Evolutionary conservation across 257 asterid genomes (phyloP), one percentile per base, ranked within the genome.

Genomic region (Salvia miltiorrhiza): DNA sequence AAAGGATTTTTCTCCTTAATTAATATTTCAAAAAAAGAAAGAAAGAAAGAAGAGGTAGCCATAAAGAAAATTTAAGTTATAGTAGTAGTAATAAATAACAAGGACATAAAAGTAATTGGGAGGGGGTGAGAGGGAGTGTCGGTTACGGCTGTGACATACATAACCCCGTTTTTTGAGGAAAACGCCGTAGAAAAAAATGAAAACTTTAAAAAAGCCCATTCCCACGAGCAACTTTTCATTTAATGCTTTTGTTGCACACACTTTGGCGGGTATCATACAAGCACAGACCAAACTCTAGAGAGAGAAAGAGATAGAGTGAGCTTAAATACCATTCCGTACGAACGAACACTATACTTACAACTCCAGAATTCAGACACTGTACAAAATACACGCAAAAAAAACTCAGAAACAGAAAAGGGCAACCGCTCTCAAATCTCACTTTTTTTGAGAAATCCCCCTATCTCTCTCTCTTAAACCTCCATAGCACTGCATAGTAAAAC

Each of bases 241-340:
- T 9, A 79, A 73, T 73, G 81, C 80, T 69, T 71, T 77, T 75
- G 57, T 61, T 54, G 49, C 73, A 72, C 78, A 59, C 69, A 55
- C 78, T 80, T 81, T 85, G 85, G 95, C 91, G 95, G 86, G 91
- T 83, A 80, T 84, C 83, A 62, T 59, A 67, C 80, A 67, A 72
- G 63, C 82, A 40, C n/a, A 26, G 75, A 65, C 83, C 60, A 66
- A 76, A 60, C 48, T 43, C 47, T 62, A 24, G 69, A 43, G 41
- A 19, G 52, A 30, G 45, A 40, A 24, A 43, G 50, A 49, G 69
- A 65, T 73, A 59, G n/a, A n/a, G n/a, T n/a, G 53, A 10, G 73
- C 49, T 62, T 41, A 65, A 69, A 78, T 66, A 69, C 62, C 73
- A 56, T 65, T 23, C 77, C 80, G 82, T 79, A 80, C 84, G 79